Evolutionary conservation across 768 basidiomycete genomes (phyloP).

Genomic region (Lanmaoa pseudosensibilis): DNA sequence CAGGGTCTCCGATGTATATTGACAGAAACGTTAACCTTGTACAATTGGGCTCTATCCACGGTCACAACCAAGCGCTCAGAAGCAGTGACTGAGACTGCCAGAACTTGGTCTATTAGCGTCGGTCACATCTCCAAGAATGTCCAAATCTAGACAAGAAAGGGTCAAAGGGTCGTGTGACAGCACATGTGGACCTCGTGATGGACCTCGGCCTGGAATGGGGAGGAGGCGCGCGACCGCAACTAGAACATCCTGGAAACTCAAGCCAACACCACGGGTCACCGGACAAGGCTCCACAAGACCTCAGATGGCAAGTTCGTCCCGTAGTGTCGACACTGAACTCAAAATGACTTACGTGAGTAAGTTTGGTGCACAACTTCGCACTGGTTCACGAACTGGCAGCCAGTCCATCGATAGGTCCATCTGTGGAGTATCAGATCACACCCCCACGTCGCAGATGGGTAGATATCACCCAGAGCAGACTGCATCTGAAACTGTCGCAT

Average conservation of each 20-base stretch:
- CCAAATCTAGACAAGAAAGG: constrained; percentile 10
- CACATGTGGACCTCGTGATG: constrained; percentile 2
- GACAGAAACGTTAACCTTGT: not conserved
- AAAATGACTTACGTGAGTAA: constrained; percentile 1
- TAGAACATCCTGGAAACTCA: constrained; percentile 3
- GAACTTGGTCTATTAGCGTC: not conserved
- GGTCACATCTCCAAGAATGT: not conserved
- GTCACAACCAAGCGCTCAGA: constrained; percentile 2
- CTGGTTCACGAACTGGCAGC: constrained; percentile 11
- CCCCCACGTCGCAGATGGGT: constrained; percentile 24
- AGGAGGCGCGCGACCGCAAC: not conserved
- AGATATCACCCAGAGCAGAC: constrained; percentile 9
- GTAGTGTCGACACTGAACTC: constrained; percentile 5
- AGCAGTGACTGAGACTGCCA: not conserved
- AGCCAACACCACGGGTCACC: not conserved
- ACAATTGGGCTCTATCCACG: not conserved
- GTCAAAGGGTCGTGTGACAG: constrained; percentile 18
- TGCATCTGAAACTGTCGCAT: constrained; percentile 17
- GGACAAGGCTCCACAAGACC: not conserved
- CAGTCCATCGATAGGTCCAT: constrained; percentile 6
- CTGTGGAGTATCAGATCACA: constrained; percentile 13
- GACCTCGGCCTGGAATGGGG: not conserved
- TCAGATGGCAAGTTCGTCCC: constrained; percentile 15
- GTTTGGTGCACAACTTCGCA: not conserved
- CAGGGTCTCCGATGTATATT: not conserved